Conservation (phyloP, 805 yeast genomes). For the Yarrowia sp. region DNA sequence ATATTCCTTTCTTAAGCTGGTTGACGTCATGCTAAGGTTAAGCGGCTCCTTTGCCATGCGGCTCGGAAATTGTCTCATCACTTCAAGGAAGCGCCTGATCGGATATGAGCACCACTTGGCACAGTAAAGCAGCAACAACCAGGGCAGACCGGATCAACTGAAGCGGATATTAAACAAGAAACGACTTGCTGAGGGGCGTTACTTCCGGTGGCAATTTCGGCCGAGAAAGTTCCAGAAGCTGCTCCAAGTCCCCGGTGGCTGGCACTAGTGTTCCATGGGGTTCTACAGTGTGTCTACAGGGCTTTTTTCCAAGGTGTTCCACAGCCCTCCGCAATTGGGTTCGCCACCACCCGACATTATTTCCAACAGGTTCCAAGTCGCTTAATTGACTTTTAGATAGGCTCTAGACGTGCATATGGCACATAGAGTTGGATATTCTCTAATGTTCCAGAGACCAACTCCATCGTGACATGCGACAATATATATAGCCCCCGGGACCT, state of each 20-base stretch:
- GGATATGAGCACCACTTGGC: not conserved
- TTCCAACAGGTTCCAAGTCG: conserved; percentile 23
- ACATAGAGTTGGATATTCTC: conserved; percentile 16
- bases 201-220: not conserved
- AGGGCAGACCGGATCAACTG: not conserved
- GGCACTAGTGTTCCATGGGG: not conserved
- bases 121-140: not conserved
- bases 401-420: conserved; percentile 1
- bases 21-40: conserved; percentile 12
- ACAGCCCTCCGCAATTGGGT: conserved; percentile 8
- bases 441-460: conserved; percentile 22
- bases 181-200: not conserved
- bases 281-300: not conserved
- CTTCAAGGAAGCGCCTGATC: conserved; percentile 13
- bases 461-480: not conserved
- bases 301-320: conserved; percentile 6
- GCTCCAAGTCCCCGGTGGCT: not conserved
- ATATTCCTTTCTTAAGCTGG: not conserved
- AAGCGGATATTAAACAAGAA: not conserved
- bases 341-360: conserved; percentile 1
- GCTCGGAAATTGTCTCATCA: conserved; percentile 13
- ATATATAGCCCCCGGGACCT: not conserved
- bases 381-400: conserved; percentile 21
- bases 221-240: not conserved
- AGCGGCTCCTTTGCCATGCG: conserved; percentile 16